Evolutionary conservation across 192 early-diverging fungal species (phyloP).

Genomic region (Physocladia obscura): DNA sequence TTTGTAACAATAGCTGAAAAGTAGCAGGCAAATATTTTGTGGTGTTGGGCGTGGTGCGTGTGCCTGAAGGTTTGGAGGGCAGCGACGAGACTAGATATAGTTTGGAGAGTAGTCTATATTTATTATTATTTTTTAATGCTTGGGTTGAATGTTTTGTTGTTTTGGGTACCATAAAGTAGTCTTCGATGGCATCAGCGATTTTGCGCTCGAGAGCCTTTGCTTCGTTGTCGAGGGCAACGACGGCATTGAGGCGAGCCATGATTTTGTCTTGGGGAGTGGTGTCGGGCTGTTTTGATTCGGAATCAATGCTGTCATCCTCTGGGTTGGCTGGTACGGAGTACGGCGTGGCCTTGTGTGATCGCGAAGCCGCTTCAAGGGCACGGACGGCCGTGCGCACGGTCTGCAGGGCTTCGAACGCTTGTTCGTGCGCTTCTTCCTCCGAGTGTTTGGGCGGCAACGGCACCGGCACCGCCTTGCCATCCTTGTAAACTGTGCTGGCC

Average conservation of each 20-base stretch:
- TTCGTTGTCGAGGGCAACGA: background rate
- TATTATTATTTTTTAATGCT: background rate
- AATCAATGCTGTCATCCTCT: too few relatives aligned
- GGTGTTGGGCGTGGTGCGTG: background rate
- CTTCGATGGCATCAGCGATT: background rate
- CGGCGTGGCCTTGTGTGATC: too few relatives aligned
- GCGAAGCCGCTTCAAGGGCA: too few relatives aligned
- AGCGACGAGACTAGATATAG: background rate
- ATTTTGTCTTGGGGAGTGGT: too few relatives aligned
- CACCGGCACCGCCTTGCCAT: too few relatives aligned
- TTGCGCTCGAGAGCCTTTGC: background rate
- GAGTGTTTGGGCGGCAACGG: too few relatives aligned
- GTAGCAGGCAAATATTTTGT: conserved; percentile 1
- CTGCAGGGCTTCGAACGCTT: too few relatives aligned
- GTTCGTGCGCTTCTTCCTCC: too few relatives aligned
- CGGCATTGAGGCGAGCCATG: background rate
- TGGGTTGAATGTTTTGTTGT: background rate
- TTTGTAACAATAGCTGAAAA: conserved; percentile 11
- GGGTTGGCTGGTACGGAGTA: too few relatives aligned
- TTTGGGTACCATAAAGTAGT: background rate
- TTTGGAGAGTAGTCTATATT: background rate
- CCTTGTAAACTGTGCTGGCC: too few relatives aligned
- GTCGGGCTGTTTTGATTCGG: too few relatives aligned
- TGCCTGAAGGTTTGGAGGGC: background rate
- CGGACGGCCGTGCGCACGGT: too few relatives aligned